Percentiles rank a stretch among this genome's conserved stretches.
These are phyloP conservation scores for Cucurbita maxima DNA, from an alignment of 306 rosid genomes.

Conservation along the genomic window DNA sequence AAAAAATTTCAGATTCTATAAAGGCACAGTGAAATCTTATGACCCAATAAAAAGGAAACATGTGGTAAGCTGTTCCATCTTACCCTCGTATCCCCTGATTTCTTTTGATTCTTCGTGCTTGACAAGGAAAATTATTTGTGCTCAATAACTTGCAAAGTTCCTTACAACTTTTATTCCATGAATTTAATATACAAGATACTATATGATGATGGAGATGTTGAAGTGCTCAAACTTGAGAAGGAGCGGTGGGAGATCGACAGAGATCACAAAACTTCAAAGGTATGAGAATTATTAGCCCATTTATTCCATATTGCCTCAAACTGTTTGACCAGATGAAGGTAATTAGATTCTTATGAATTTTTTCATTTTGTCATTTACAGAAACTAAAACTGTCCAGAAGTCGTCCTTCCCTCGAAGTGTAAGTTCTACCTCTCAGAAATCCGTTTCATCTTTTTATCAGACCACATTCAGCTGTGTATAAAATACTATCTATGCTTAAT, in stretches of 20 bases:
- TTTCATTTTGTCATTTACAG: constrained; percentile 34
- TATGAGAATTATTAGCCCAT: constrained; percentile 4
- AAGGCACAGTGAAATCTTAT: constrained; percentile 76
- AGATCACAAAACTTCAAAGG: constrained; percentile 39
- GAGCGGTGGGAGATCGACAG: constrained; percentile 52
- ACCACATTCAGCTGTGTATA: background rate
- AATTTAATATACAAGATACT: constrained; percentile 40
- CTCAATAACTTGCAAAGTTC: background rate
- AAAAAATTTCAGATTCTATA: constrained; percentile 52
- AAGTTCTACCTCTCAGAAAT: constrained; percentile 24
- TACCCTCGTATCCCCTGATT: constrained; percentile 9
- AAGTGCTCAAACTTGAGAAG: constrained; percentile 40
- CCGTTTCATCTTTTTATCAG: background rate
- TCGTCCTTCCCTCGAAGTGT: constrained; percentile 36
- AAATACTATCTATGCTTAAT: background rate
- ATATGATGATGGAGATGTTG: constrained; percentile 53
- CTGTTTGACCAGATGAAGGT: constrained; percentile 12
- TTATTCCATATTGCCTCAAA: constrained; percentile 9
- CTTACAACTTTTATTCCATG: constrained; percentile 9
- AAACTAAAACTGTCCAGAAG: constrained; percentile 41
- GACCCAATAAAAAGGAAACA: constrained; percentile 71
- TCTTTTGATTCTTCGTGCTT: background rate
- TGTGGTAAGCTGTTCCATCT: constrained; percentile 54
- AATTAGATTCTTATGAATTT: constrained; percentile 18
- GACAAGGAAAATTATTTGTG: background rate